A percentile compares a stretch with the other conserved stretches of the same genome.
Evolutionary conservation across 2,329 filamentous ascomycete genomes (phyloP).

Genomic region (Thyridium curvatum): DNA sequence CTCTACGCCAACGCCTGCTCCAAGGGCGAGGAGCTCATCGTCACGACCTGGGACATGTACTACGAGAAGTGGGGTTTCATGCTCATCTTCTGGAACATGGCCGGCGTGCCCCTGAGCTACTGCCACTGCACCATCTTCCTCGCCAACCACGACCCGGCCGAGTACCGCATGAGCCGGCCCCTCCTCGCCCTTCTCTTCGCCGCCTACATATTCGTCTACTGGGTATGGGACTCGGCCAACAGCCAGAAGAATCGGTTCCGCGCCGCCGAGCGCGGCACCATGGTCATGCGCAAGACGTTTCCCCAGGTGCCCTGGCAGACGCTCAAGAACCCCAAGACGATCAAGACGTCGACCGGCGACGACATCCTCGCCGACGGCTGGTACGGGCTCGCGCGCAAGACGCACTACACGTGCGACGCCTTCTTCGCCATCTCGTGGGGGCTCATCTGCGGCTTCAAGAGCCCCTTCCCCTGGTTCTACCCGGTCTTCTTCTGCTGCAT

Average conservation of each 20-base stretch:
- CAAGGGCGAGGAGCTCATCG: slow-evolving; percentile 77
- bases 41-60: slow-evolving; percentile 83
- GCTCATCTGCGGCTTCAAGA: slow-evolving; percentile 70
- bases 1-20: slow-evolving; percentile 77
- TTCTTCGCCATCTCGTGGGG: slow-evolving; percentile 76
- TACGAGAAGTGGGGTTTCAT: slow-evolving; percentile 87
- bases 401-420: slow-evolving; percentile 75
- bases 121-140: slow-evolving; percentile 80
- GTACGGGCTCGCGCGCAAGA: slow-evolving; percentile 69
- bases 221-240: slow-evolving; percentile 79
- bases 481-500: slow-evolving; percentile 75
- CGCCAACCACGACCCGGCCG: slow-evolving; percentile 64
- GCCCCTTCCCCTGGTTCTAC: slow-evolving; percentile 89
- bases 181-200: slow-evolving; percentile 55
- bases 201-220: slow-evolving; percentile 69
- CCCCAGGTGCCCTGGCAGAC: slow-evolving; percentile 75
- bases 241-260: slow-evolving; percentile 82
- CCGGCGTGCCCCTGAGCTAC: slow-evolving; percentile 74
- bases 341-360: slow-evolving; percentile 62
- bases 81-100: slow-evolving; percentile 86
- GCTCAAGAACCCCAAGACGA: slow-evolving; percentile 64
- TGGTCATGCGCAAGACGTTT: slow-evolving; percentile 63
- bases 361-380: slow-evolving; percentile 70
- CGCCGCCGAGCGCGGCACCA: slow-evolving; percentile 59
- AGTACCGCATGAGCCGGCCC: slow-evolving; percentile 61